Evolutionary conservation across 495 filamentous ascomycete genomes (phyloP), one percentile per base, ranked within the genome.

Genomic region (Trichoderma parareesei): DNA sequence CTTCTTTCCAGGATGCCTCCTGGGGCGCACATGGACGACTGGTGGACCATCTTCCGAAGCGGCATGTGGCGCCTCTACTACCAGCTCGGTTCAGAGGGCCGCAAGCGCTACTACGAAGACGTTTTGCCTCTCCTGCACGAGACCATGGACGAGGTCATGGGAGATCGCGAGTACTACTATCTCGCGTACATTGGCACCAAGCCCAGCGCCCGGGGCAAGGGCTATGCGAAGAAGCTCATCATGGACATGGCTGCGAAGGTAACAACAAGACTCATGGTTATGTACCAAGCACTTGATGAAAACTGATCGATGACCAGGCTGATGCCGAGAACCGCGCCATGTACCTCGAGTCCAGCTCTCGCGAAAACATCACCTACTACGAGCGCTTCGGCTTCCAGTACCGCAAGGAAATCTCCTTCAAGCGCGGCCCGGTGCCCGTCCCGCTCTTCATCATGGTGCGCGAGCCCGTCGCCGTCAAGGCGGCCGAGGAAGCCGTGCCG

Each of bases 171-270:
- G 69, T 73, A 85, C 65, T 87, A 83, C 73, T 93, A 93, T 72
- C 82, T 93, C 35, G 89, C 92, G 16, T 92, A 91, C 74, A 75
- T 93, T 67, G 90, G 90, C 65, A 90, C 88, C 66, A 86, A 84
- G 71, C 84, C 87, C 16, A 77, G 73, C 61, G 81, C 83, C 14
- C 81, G 85, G 64, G 85, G 88, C 38, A 83, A 86, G 61, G 90
- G 90, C 38, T 90, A 89, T 70, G 88, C 82, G 33, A 83, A 78
- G 69, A 84, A 83, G 75, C 76, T 91, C 67, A 81, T 93, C 67
- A 80, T 86, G 76, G 76, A 88, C 67, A 82, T 87, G 71, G 86
- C 86, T 60, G 75, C 72, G 35, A 77, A 78, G 80, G 87, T 89
- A 74, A 68, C 6, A 41, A 79, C 78, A 53, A 38, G 60, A 46